Conservation (phyloP, 169 alveolate species). For the Cryptosporidium meleagridis region DNA sequence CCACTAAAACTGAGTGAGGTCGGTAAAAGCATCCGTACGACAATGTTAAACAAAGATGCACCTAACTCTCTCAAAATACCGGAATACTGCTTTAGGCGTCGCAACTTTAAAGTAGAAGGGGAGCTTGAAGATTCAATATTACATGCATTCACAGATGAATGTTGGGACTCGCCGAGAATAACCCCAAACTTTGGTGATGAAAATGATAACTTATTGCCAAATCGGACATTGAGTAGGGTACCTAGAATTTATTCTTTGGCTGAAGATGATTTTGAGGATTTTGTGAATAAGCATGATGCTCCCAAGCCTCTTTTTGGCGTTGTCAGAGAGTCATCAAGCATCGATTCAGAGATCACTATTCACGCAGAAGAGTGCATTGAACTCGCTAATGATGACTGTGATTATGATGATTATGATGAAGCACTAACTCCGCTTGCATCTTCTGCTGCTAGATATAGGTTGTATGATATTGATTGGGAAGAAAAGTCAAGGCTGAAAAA, state of each 20-base stretch:
- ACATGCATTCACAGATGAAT: constrained; percentile 1
- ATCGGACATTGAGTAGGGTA: constrained; percentile 1
- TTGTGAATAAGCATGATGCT: not conserved
- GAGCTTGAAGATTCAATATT: not conserved
- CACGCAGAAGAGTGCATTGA: not conserved
- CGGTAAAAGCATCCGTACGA: not conserved
- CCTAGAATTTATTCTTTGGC: constrained; percentile 10
- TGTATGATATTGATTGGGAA: constrained; percentile 65
- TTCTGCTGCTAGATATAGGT: constrained; percentile 53
- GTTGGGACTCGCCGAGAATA: constrained; percentile 69
- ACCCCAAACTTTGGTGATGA: constrained; percentile 73
- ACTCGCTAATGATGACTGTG: not conserved
- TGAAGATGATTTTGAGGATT: not conserved
- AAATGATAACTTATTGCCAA: not conserved
- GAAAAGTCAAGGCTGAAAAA: not conserved
- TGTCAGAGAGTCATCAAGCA: not conserved
- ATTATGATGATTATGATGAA: not conserved
- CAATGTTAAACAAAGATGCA: constrained; percentile 9
- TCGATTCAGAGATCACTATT: not conserved
- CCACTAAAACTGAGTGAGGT: not conserved
- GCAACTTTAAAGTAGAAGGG: not conserved
- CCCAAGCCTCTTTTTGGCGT: not conserved
- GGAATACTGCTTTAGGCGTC: constrained; percentile 35
- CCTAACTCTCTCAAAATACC: constrained; percentile 22
- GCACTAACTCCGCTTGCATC: constrained; percentile 18